phyloP scores from a whole-genome alignment of 495 filamentous ascomycete species.

The Darksidea phi region DNA sequence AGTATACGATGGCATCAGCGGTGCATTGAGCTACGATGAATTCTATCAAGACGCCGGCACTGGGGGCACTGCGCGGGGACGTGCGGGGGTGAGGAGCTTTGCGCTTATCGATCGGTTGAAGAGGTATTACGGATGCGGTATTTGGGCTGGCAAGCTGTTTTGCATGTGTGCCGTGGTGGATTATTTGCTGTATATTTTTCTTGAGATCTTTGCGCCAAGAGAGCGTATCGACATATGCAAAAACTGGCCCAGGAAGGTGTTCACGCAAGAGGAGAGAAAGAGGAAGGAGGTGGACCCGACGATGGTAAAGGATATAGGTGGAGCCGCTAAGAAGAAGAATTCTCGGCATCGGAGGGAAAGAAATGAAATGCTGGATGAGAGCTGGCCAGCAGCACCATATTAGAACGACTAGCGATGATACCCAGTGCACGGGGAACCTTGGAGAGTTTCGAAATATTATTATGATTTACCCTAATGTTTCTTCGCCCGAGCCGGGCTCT shows the following conservation, averaged over 20 bases:
- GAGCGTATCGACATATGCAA: conserved; percentile 81
- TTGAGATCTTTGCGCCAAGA: conserved; percentile 84
- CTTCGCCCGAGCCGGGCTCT: too few species aligned
- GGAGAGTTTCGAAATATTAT: too few species aligned
- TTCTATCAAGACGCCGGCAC: conserved; percentile 65
- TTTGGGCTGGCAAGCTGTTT: conserved; percentile 97
- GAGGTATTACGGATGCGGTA: conserved; percentile 97
- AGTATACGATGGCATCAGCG: conserved; percentile 89
- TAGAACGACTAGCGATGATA: too few species aligned
- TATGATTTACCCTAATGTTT: too few species aligned
- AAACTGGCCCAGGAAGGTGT: conserved; percentile 80
- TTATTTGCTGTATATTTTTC: conserved; percentile 79
- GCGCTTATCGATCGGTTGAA: conserved; percentile 92
- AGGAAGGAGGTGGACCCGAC: neutral
- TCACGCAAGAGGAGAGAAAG: conserved; percentile 10
- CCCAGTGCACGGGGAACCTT: neutral
- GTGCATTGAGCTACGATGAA: conserved; percentile 76
- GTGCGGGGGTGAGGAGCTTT: conserved; percentile 75
- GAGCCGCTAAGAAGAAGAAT: conserved; percentile 27
- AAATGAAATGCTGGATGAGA: conserved; percentile 5
- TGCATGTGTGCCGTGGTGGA: conserved; percentile 93
- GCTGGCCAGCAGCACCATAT: neutral
- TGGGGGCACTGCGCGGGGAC: conserved; percentile 59
- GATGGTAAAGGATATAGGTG: conserved; percentile 8
- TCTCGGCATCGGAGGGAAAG: conserved; percentile 26